phyloP scores from a whole-genome alignment of 148 eudicot species.

The Rhododendron molle region DNA sequence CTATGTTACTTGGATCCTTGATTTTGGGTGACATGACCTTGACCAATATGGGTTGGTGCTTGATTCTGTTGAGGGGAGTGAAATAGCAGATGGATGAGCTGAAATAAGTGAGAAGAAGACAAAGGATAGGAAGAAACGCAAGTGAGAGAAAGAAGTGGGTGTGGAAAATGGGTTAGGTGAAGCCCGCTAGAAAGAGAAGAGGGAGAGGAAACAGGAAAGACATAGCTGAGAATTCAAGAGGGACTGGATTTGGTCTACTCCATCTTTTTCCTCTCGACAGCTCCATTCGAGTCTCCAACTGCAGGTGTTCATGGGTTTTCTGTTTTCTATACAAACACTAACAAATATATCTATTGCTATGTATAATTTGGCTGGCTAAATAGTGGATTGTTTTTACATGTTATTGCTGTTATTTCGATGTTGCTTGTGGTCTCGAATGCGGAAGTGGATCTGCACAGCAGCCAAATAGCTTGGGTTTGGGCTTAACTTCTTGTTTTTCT shows the following conservation, averaged over 20 bases:
- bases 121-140: no score
- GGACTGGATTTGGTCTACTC: slow-evolving; percentile 14
- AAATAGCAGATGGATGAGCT: no score
- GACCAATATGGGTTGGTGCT: no score
- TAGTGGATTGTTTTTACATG: slow-evolving; percentile 10
- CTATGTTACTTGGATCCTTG: no score
- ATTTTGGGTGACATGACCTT: no score
- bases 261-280: background rate
- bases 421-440: slow-evolving; percentile 20
- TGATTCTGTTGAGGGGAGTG: no score
- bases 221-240: slow-evolving; percentile 14
- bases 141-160: no score
- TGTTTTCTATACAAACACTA: background rate
- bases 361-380: slow-evolving; percentile 8
- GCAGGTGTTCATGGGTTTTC: slow-evolving; percentile 12
- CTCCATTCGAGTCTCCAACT: slow-evolving; percentile 16
- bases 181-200: no score
- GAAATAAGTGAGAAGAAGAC: no score
- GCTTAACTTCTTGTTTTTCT: slow-evolving; percentile 16
- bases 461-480: slow-evolving; percentile 25
- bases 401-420: slow-evolving; percentile 14
- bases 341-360: no score
- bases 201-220: background rate
- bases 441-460: slow-evolving; percentile 23
- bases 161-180: no score